phyloP scores from a whole-genome alignment of 2,329 filamentous ascomycete genomes.

The Penicillium janthinellum region DNA sequence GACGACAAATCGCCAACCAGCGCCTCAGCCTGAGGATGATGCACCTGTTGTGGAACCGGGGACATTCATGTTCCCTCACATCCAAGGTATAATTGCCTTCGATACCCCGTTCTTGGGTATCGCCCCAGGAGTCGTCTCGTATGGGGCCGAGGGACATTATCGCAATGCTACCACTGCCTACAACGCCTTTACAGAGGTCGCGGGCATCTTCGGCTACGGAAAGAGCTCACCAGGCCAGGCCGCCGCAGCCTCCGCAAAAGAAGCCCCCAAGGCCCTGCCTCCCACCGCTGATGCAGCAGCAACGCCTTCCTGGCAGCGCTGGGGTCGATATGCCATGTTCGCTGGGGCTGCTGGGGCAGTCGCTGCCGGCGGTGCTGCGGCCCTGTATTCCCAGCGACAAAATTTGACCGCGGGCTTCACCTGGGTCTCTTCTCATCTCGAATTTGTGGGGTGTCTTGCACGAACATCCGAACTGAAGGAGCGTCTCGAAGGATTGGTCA shows the following conservation, averaged over 20 bases:
- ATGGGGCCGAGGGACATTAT: constrained; percentile 79
- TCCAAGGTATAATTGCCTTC: constrained; percentile 87
- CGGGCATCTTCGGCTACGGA: constrained; percentile 65
- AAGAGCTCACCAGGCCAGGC: constrained; percentile 31
- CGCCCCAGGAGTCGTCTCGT: constrained; percentile 53
- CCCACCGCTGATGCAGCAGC: constrained; percentile 48
- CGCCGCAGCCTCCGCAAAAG: constrained; percentile 13
- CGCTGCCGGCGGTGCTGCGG: constrained; percentile 77
- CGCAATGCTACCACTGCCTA: constrained; percentile 72
- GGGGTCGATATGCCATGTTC: constrained; percentile 82
- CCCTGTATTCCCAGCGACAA: constrained; percentile 82
- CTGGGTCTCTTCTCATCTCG: constrained; percentile 88
- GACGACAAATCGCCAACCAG: constrained; percentile 29
- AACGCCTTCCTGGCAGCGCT: constrained; percentile 67
- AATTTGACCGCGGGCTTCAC: constrained; percentile 73
- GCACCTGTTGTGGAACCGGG: constrained; percentile 32
- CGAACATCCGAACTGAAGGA: constrained; percentile 78
- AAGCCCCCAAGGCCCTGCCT: constrained; percentile 27
- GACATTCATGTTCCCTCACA: constrained; percentile 84
- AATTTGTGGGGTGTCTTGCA: constrained; percentile 88
- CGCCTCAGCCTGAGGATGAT: constrained; percentile 13
- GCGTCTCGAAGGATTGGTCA: constrained; percentile 69
- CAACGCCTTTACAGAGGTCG: constrained; percentile 66
- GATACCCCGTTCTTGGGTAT: constrained; percentile 79
- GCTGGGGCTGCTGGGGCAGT: constrained; percentile 80